A percentile compares a stretch with the other conserved stretches of the same genome.
Conservation (phyloP, 2,329 filamentous ascomycete genomes). For the Fusarium falciforme region DNA sequence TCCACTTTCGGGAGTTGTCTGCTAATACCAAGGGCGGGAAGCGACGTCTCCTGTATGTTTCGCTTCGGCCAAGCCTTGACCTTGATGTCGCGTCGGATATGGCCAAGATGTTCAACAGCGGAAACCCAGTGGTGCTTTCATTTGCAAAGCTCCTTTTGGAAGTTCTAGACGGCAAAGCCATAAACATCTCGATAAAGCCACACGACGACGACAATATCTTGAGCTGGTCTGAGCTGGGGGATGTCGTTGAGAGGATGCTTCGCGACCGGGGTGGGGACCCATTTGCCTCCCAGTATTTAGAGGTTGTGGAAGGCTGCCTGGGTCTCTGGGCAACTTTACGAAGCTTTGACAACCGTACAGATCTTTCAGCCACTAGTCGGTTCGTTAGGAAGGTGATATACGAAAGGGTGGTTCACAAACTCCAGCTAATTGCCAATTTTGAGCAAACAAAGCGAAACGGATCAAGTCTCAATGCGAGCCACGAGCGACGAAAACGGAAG, state of each 20-base stretch:
- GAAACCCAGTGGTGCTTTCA: background rate
- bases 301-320: background rate
- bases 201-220: background rate
- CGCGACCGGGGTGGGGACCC: background rate
- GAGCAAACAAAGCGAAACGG: no score
- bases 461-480: no score
- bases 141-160: background rate
- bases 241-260: background rate
- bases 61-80: background rate
- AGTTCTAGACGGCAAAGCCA: background rate
- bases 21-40: fast-evolving
- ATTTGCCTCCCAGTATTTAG: background rate
- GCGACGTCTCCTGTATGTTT: background rate
- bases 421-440: background rate
- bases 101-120: background rate
- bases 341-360: background rate
- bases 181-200: background rate
- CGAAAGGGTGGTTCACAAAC: background rate
- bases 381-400: background rate
- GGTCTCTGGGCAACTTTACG: background rate
- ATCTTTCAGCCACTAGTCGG: background rate
- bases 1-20: background rate
- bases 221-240: background rate
- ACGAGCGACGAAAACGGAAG: background rate
- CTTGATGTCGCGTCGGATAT: fast-evolving